Evolutionary conservation across 108 stramenopile species (phyloP).

Genomic region (Epithemia pelagica): DNA sequence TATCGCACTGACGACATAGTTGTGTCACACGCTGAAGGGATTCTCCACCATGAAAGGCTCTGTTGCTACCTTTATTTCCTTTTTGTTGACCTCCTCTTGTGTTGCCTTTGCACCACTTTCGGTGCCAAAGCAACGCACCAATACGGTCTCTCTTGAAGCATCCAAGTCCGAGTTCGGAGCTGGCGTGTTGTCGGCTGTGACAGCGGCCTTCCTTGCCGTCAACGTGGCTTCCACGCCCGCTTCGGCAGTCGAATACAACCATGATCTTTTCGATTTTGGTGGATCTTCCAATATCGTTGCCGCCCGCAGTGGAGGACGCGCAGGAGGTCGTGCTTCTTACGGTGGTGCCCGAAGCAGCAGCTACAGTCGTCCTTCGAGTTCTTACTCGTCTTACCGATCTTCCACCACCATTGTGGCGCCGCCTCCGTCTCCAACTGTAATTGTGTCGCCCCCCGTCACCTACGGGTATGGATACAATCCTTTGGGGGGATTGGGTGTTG

Average conservation of each 20-base stretch:
- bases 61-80: not conserved
- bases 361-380: not conserved
- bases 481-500: slow-evolving; percentile 24
- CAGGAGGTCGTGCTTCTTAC: slow-evolving; percentile 34
- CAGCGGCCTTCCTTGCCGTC: slow-evolving; percentile 24
- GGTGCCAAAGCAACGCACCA: not conserved
- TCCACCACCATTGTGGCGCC: slow-evolving; percentile 18
- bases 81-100: not conserved
- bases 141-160: not conserved
- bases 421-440: slow-evolving; percentile 23
- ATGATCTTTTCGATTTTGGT: slow-evolving; percentile 10
- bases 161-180: not conserved
- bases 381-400: not conserved
- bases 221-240: slow-evolving; percentile 24
- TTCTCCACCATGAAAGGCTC: not conserved
- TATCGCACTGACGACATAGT: too few species aligned
- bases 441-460: slow-evolving; percentile 10
- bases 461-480: slow-evolving; percentile 34
- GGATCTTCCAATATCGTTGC: slow-evolving; percentile 33
- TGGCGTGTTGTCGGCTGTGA: slow-evolving; percentile 9
- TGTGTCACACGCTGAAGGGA: too few species aligned
- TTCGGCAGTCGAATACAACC: slow-evolving; percentile 13
- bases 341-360: slow-evolving; percentile 6
- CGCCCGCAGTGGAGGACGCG: slow-evolving; percentile 43
- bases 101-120: not conserved